A percentile compares a stretch with the other conserved stretches of the same genome.
Conservation (phyloP, 768 basidiomycete species). For the Boletales sp. region DNA sequence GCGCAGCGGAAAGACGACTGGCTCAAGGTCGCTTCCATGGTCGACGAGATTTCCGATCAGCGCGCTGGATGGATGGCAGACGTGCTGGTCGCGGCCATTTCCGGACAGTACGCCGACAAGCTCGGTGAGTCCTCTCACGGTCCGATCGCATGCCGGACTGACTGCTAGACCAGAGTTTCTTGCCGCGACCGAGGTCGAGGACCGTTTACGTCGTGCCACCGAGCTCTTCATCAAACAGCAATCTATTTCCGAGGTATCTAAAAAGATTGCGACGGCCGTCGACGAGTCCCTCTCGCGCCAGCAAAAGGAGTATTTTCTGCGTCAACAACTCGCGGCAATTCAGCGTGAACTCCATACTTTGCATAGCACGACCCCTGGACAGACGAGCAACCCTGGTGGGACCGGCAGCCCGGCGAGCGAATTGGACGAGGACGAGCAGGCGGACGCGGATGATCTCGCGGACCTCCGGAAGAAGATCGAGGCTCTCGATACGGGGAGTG, state of each 20-base stretch:
- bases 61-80: conserved; percentile 75
- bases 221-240: conserved; percentile 70
- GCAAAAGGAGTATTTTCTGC: conserved; percentile 83
- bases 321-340: conserved; percentile 79
- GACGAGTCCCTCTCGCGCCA: conserved; percentile 85
- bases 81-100: conserved; percentile 55
- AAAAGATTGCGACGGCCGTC: conserved; percentile 76
- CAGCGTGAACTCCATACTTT: conserved; percentile 69
- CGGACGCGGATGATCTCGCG: conserved; percentile 76
- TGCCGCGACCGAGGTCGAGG: conserved; percentile 53
- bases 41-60: conserved; percentile 66
- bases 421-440: conserved; percentile 73
- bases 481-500: conserved; percentile 65
- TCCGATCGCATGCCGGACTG: not conserved
- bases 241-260: conserved; percentile 76
- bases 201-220: conserved; percentile 63
- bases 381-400: conserved; percentile 6
- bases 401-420: conserved; percentile 39
- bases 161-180: conserved; percentile 47
- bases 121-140: conserved; percentile 46
- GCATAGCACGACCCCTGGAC: conserved; percentile 33
- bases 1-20: conserved; percentile 62
- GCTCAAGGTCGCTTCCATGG: conserved; percentile 63
- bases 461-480: conserved; percentile 73
- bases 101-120: conserved; percentile 67